Evolutionary conservation across 2,329 filamentous ascomycete genomes (phyloP).

Genomic region (Colletotrichum eremochloae): DNA sequence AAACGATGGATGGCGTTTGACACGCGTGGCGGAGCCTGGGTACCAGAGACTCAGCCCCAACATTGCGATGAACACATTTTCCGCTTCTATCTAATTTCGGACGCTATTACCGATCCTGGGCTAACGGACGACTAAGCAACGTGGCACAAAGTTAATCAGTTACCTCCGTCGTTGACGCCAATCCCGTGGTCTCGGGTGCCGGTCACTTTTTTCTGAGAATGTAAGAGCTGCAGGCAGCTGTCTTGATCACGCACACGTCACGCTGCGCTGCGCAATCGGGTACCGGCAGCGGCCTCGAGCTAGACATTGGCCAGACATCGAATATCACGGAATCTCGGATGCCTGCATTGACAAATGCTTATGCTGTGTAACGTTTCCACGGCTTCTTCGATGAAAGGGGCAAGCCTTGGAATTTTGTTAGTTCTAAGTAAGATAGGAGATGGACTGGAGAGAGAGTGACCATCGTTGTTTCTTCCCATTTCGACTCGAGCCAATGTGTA

Average conservation of each 20-base stretch:
- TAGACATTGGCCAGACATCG: neutral
- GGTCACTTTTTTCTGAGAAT: too few species aligned
- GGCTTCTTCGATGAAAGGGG: neutral
- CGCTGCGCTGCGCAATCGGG: neutral
- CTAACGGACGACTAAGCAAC: neutral
- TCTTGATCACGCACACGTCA: neutral
- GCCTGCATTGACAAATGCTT: neutral
- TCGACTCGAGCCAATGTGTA: neutral
- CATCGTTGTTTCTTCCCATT: neutral
- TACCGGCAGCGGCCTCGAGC: neutral
- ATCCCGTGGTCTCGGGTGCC: neutral
- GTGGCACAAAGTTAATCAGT: neutral
- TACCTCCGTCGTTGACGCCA: neutral
- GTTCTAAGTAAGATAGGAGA: neutral
- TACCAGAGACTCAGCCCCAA: neutral
- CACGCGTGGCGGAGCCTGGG: neutral
- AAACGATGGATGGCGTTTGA: neutral
- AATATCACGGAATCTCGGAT: too few species aligned
- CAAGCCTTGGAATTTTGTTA: neutral
- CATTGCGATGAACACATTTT: constrained; percentile 1
- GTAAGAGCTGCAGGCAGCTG: neutral
- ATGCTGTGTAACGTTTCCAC: too few species aligned
- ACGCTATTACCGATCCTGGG: neutral
- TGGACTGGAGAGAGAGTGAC: neutral
- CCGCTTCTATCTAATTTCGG: constrained; percentile 7